Evolutionary conservation across 225 moss, liverwort and hornwort species (phyloP).

Genomic region (Pseudoscleropodium purum): DNA sequence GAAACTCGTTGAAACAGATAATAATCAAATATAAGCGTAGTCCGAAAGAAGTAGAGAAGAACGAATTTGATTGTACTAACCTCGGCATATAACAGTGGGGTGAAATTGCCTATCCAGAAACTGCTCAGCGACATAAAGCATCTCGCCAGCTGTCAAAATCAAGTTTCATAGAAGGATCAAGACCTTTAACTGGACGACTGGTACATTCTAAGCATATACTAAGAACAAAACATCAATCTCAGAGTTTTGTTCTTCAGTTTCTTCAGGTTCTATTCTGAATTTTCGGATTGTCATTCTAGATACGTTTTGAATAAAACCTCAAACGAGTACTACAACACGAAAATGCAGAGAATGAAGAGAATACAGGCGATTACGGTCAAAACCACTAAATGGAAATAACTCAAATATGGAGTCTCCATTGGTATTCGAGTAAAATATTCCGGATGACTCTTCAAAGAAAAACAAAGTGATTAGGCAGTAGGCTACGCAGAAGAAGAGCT

Average conservation of each 20-base stretch:
- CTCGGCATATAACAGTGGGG: constrained; percentile 80
- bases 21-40: neutral
- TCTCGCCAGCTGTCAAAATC: constrained; percentile 65
- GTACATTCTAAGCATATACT: neutral
- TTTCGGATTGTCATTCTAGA: too few relatives aligned
- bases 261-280: neutral
- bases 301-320: neutral
- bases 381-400: neutral
- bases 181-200: neutral
- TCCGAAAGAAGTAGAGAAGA: neutral
- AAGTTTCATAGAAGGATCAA: neutral
- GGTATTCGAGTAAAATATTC: neutral
- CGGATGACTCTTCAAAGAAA: neutral
- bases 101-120: constrained; percentile 87
- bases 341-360: neutral
- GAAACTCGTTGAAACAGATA: neutral
- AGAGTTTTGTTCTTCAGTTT: neutral
- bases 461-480: neutral
- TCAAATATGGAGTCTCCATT: neutral
- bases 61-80: neutral
- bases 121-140: constrained; percentile 77
- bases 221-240: neutral
- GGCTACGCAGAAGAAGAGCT: neutral
- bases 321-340: neutral
- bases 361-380: neutral